Conservation (phyloP, 805 yeast species). For the Pichia nanzhaoensis region DNA sequence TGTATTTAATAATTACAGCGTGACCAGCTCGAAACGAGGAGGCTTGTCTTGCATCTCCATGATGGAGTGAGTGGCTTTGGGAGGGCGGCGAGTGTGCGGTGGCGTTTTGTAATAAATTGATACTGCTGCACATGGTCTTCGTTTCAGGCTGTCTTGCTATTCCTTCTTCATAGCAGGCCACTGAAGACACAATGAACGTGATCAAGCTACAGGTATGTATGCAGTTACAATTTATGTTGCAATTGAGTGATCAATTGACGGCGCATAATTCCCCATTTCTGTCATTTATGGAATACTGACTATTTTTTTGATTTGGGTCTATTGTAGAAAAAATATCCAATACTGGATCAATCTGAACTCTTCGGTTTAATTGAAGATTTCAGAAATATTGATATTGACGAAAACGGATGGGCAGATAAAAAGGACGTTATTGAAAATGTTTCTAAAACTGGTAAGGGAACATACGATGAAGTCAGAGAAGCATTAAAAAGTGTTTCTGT, state of each 20-base stretch:
- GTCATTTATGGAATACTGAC: too few relatives aligned
- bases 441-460: constrained; percentile 67
- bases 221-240: background rate
- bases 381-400: constrained; percentile 79
- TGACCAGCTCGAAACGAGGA: too few relatives aligned
- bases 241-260: too few relatives aligned
- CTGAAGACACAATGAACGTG: constrained; percentile 45
- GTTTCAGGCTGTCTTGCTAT: background rate
- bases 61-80: background rate
- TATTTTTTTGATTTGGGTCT: background rate
- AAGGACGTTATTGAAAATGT: constrained; percentile 81
- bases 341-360: constrained; percentile 77
- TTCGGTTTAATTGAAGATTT: constrained; percentile 82
- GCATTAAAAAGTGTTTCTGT: constrained; percentile 85
- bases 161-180: background rate
- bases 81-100: too few relatives aligned
- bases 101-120: too few relatives aligned
- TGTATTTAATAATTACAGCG: too few relatives aligned
- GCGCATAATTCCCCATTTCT: too few relatives aligned
- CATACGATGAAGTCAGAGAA: constrained; percentile 91
- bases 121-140: too few relatives aligned
- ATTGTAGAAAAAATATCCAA: constrained; percentile 74
- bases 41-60: too few relatives aligned
- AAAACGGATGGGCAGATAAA: constrained; percentile 91
- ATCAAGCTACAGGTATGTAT: constrained; percentile 51